These are phyloP conservation scores for Choiromyces venosus DNA, from an alignment of 495 filamentous ascomycete species.

Conservation along the genomic window DNA sequence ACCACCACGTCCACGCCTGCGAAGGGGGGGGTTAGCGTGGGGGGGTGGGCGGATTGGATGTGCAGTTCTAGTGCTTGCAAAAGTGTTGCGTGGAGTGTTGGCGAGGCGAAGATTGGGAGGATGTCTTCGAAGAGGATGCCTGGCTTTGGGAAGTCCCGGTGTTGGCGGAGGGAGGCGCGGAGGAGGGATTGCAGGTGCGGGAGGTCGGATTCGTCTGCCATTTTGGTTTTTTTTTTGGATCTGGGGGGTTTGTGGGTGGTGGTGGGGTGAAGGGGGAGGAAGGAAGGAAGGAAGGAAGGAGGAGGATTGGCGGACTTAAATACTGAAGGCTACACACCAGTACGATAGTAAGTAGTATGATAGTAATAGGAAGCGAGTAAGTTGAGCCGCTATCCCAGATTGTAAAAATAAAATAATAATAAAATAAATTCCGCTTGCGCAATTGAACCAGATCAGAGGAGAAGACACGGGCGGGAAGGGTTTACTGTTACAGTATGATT, in stretches of 20 bases:
- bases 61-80: slow-evolving; percentile 84
- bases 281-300: not conserved
- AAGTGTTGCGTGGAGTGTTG: slow-evolving; percentile 66
- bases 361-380: no score
- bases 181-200: slow-evolving; percentile 43
- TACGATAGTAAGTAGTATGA: no score
- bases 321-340: no score
- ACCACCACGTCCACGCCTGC: slow-evolving; percentile 80
- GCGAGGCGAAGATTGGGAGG: slow-evolving; percentile 85
- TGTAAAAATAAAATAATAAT: no score
- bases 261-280: not conserved
- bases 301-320: no score
- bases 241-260: no score
- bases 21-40: slow-evolving; percentile 47
- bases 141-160: slow-evolving; percentile 87
- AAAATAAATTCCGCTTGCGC: no score
- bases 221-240: slow-evolving; percentile 1
- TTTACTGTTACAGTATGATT: no score
- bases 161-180: slow-evolving; percentile 60
- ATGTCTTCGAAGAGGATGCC: slow-evolving; percentile 99
- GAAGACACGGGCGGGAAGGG: no score
- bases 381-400: no score
- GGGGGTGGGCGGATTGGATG: slow-evolving; percentile 52
- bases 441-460: no score
- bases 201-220: slow-evolving; percentile 30